Conservation (phyloP, 495 filamentous ascomycete species). For the Penicillium lividum region DNA sequence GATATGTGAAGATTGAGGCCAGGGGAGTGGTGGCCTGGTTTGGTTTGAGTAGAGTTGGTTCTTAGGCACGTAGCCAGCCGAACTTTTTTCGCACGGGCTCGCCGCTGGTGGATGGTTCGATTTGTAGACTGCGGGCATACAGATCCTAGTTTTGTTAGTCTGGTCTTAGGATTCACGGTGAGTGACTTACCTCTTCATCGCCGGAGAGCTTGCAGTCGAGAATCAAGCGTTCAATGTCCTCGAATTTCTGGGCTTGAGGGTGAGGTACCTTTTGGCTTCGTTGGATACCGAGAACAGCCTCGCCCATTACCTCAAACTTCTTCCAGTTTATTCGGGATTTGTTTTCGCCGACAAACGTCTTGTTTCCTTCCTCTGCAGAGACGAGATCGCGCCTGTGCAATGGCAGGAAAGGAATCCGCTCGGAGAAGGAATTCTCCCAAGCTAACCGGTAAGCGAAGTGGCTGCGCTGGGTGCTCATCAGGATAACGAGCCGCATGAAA, state of each 20-base stretch:
- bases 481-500: conserved; percentile 83
- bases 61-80: conserved; percentile 44
- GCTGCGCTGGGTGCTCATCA: conserved; percentile 90
- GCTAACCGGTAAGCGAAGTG: conserved; percentile 93
- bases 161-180: background rate
- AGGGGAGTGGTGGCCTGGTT: background rate
- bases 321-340: conserved; percentile 91
- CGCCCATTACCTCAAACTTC: conserved; percentile 96
- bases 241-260: conserved; percentile 63
- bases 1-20: background rate
- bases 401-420: conserved; percentile 93
- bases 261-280: conserved; percentile 87
- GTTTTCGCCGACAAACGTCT: conserved; percentile 74
- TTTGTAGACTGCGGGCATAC: conserved; percentile 46
- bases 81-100: conserved; percentile 45
- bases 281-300: conserved; percentile 86
- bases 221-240: conserved; percentile 67
- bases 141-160: conserved; percentile 38
- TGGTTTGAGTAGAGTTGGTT: background rate
- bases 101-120: conserved; percentile 45
- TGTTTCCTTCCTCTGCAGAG: conserved; percentile 87
- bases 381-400: conserved; percentile 86
- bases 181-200: conserved; percentile 49
- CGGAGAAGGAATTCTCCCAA: conserved; percentile 89
- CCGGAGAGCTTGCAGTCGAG: conserved; percentile 62